Evolutionary conservation across 208 protist species (phyloP), one percentile per base, ranked within the genome.

Genomic region (Wallacemonas sp.): DNA sequence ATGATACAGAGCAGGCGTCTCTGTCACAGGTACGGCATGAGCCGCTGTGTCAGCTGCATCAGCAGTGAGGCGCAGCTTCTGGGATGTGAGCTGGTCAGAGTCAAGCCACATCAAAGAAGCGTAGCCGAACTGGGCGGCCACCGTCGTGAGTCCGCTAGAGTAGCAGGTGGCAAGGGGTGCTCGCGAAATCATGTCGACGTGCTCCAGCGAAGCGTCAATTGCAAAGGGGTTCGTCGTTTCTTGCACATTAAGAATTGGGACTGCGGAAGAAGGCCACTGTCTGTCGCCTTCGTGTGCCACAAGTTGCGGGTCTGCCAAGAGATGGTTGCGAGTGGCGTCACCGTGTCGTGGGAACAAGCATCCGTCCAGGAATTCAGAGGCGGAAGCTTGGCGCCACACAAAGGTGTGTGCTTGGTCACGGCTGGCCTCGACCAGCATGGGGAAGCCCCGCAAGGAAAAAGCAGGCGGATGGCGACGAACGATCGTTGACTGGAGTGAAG

Each of bases 201-300:
- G 89, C 13, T 38, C 34, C 24, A 94, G 76, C 6, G 66, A 24
- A 22, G 65, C 22, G 52, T 94, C 89, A 29, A 92, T 32, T 6
- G 77, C 48, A 62, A 89, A 94, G 1, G 89, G 83, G 44, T 94
- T 94, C n/a, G 54, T 83, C n/a, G 81, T 91, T 44, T 94, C 78
- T 60, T 94, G 89, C 5, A 78, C 77, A 59, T 92, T 94, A 34
- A 85, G 66, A 44, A 94, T 27, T 24, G 39, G 44, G 15, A 84
- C 61, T 42, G 74, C 61, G 1, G 46, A 42, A 22, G 17, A 13
- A 26, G 36, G 26, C 50, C 26, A 71, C 4, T 4, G 52, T 21
- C 26, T 8, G n/a, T 32, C 6, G 9, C n/a, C 9, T 21, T 15
- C 50, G 50, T 10, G 19, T 8, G 44, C 22, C 44, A 22, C 8